Evolutionary conservation across 129 eudicot genomes (phyloP).

Genomic region (Arctium minus): DNA sequence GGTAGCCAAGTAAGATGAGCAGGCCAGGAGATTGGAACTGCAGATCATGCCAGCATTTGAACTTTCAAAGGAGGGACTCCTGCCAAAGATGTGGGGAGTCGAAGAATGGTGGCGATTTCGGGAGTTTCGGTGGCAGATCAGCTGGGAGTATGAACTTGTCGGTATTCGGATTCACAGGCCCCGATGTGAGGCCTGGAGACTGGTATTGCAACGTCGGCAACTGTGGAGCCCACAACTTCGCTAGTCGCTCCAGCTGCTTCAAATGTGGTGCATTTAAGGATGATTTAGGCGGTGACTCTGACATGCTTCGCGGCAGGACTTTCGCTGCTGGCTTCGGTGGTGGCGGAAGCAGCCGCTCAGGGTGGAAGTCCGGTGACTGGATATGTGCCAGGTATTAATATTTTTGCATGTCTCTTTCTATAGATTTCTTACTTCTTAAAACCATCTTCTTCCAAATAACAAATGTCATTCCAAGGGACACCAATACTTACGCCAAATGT

Average conservation of each 20-base stretch:
- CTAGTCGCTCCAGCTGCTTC: conserved; percentile 98
- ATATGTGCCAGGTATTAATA: conserved; percentile 65
- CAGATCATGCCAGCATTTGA: conserved; percentile 97
- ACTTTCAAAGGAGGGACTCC: conserved; percentile 94
- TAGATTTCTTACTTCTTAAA: too few species aligned
- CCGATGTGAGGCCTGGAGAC: conserved; percentile 98
- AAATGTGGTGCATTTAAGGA: conserved; percentile 95
- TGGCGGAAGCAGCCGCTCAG: conserved; percentile 85
- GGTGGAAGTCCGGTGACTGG: conserved; percentile 78
- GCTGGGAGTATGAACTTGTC: conserved; percentile 10
- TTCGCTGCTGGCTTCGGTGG: conserved; percentile 36
- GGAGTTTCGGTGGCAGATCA: not conserved
- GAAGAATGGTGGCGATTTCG: conserved; percentile 34
- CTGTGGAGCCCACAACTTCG: conserved; percentile 97
- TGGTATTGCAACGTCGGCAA: conserved; percentile 90
- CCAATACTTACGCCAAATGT: too few species aligned
- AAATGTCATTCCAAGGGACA: too few species aligned
- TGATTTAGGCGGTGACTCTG: conserved; percentile 40
- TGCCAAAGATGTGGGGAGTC: conserved; percentile 96
- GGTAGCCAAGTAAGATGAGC: conserved; percentile 41
- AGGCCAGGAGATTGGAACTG: conserved; percentile 99
- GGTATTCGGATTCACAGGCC: conserved; percentile 62
- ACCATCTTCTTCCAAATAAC: too few species aligned
- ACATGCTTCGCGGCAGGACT: conserved; percentile 32
- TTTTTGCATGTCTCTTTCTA: not conserved